Evolutionary conservation across 352 stramenopile genomes (phyloP), one percentile per base, ranked within the genome.

Genomic region (Pythium graminicola): DNA sequence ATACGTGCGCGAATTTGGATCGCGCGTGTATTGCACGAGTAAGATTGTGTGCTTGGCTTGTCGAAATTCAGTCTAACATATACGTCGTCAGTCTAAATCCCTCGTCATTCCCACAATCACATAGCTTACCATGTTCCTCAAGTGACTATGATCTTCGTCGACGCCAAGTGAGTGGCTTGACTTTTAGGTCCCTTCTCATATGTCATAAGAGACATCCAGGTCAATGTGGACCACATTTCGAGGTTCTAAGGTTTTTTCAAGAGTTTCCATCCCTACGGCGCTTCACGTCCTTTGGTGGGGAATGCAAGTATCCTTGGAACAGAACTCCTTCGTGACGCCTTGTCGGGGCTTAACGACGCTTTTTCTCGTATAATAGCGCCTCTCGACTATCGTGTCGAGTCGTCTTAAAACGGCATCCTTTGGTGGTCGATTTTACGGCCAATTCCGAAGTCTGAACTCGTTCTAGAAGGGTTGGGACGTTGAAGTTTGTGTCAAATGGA

Each of bases 41-140:
- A 93, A 85, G 57, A 93, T 93, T 54, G 85, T 94, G 73, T 93
- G 81, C 73, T 93, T 92, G 49, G 79, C 81, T 73, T 94, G 83
- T 46, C 84, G 79, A 58, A 91, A 94, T 62, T 92, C 81, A 45
- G 81, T 76, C 78, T 89, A 38, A 50, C 24, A 35, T 9, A 1
- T 62, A 27, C 24, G 43, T 35, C 13, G 10, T 22, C 31, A 14
- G 14, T 36, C 9, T 36, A 9, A 36, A 14, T 36, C 9, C 31
- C 8, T 36, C 14, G 31, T 14, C 8, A 14, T 14, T 9, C 31
- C 8, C 14, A 14, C 36, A 13, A 43, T 17, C 31, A n/a, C 41
- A 28, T 7, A 48, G 28, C 51, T 23, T 45, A 77, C 69, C 69
- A 77, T 76, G 10, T 31, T 38, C 38, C 14, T n/a, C 24, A 47